Percentiles rank a stretch among this genome's conserved stretches.
phyloP scores from a whole-genome alignment of 306 rosid species.

The Lathyrus oleraceus region DNA sequence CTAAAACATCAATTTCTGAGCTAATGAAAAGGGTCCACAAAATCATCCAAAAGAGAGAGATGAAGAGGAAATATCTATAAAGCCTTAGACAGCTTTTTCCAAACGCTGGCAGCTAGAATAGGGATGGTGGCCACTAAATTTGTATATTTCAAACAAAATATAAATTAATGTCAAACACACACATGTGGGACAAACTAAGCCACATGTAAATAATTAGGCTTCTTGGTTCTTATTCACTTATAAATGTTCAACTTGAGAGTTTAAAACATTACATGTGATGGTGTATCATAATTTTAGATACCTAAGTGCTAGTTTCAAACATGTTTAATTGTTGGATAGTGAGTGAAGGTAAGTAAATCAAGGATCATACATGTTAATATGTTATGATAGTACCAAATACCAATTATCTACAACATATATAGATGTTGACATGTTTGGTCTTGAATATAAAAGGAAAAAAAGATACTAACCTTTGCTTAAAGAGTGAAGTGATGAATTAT shows the following conservation, averaged over 20 bases:
- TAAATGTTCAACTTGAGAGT: constrained; percentile 17
- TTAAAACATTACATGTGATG: neutral
- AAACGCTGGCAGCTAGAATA: constrained; percentile 22
- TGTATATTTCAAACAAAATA: neutral
- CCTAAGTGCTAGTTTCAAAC: constrained; percentile 8
- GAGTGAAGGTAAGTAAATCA: neutral
- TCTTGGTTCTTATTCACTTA: neutral
- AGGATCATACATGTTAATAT: neutral
- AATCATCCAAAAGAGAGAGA: constrained; percentile 17
- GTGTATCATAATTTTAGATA: constrained; percentile 25
- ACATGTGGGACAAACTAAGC: constrained; percentile 21
- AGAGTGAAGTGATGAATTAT: neutral
- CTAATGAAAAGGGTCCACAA: constrained; percentile 37
- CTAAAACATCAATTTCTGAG: constrained; percentile 20
- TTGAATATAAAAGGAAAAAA: neutral
- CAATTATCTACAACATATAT: neutral
- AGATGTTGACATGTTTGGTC: neutral
- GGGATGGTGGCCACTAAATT: constrained; percentile 7
- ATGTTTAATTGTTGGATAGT: constrained; percentile 10
- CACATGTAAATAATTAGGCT: neutral
- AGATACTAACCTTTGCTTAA: neutral
- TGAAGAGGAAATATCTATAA: neutral
- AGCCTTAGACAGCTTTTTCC: constrained; percentile 6
- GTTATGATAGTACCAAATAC: neutral
- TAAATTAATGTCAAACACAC: constrained; percentile 19